Percentiles rank a stretch among this genome's conserved stretches.
These are phyloP conservation scores for Vaucheria bursata DNA, from an alignment of 352 stramenopile genomes.

Conservation along the genomic window DNA sequence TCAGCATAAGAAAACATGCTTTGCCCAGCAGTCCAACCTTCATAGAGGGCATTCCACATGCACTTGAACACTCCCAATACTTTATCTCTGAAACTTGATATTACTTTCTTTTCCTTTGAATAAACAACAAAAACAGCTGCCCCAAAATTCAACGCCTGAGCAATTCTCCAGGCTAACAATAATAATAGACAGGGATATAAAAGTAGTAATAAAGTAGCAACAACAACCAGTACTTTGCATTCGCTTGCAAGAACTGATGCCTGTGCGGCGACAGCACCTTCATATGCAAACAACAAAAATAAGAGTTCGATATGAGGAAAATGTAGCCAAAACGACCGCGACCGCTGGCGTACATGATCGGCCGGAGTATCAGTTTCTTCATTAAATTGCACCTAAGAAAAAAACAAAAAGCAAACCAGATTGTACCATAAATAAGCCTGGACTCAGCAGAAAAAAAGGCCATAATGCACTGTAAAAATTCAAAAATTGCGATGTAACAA, in stretches of 20 bases:
- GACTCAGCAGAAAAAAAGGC: too few relatives aligned
- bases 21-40: not conserved
- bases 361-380: not conserved
- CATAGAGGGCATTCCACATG: not conserved
- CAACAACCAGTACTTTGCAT: not conserved
- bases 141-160: not conserved
- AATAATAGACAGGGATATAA: not conserved
- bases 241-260: not conserved
- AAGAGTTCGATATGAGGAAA: not conserved
- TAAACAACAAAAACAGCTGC: not conserved
- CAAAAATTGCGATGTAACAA: too few relatives aligned
- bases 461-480: too few relatives aligned
- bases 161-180: not conserved
- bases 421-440: too few relatives aligned
- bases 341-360: not conserved
- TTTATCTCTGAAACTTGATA: not conserved
- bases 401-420: too few relatives aligned
- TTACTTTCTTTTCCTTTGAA: not conserved
- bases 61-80: not conserved
- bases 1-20: too few relatives aligned
- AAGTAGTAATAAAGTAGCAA: not conserved
- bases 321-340: not conserved
- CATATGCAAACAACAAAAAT: too few relatives aligned
- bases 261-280: slow-evolving; percentile 2
- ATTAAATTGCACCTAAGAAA: too few relatives aligned